Conservation (phyloP, 208 protist genomes). For the Leishmania guyanensis region DNA sequence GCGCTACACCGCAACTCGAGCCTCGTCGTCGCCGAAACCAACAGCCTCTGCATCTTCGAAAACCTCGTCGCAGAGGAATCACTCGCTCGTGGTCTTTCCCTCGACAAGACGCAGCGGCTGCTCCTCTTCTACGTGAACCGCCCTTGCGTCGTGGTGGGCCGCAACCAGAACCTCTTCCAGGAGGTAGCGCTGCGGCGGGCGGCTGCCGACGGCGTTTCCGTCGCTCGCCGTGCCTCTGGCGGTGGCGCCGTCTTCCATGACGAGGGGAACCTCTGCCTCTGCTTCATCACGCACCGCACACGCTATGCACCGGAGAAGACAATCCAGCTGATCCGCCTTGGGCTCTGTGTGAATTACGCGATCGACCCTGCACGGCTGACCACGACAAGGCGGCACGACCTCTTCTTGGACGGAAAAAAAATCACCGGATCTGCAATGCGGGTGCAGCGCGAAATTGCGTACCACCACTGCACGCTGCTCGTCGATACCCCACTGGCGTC, state of each 20-base stretch:
- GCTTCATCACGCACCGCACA: slow-evolving; percentile 73
- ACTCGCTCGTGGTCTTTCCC: slow-evolving; percentile 54
- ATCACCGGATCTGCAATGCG: slow-evolving; percentile 91
- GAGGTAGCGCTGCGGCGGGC: slow-evolving; percentile 63
- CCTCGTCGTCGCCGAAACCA: slow-evolving; percentile 41
- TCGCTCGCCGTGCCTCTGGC: slow-evolving; percentile 80
- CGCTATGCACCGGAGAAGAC: slow-evolving; percentile 76
- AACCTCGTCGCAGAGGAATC: slow-evolving; percentile 83
- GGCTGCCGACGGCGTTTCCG: slow-evolving; percentile 39
- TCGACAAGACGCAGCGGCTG: slow-evolving; percentile 39
- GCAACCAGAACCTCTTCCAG: slow-evolving; percentile 81
- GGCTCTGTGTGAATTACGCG: slow-evolving; percentile 42
- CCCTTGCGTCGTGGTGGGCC: slow-evolving; percentile 83
- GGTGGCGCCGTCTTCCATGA: slow-evolving; percentile 90
- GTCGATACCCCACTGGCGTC: slow-evolving; percentile 41
- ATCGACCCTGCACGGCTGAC: slow-evolving; percentile 52
- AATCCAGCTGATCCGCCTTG: slow-evolving; percentile 67
- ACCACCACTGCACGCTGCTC: slow-evolving; percentile 89
- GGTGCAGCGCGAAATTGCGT: slow-evolving; percentile 78
- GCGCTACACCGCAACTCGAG: not conserved
- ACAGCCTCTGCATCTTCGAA: slow-evolving; percentile 61
- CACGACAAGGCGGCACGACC: slow-evolving; percentile 72
- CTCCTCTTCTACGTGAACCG: slow-evolving; percentile 78
- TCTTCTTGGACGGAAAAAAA: slow-evolving; percentile 85
- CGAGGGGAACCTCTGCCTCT: slow-evolving; percentile 78